Conservation (phyloP, 2,329 filamentous ascomycete species). For the Aureobasidium sp. region DNA sequence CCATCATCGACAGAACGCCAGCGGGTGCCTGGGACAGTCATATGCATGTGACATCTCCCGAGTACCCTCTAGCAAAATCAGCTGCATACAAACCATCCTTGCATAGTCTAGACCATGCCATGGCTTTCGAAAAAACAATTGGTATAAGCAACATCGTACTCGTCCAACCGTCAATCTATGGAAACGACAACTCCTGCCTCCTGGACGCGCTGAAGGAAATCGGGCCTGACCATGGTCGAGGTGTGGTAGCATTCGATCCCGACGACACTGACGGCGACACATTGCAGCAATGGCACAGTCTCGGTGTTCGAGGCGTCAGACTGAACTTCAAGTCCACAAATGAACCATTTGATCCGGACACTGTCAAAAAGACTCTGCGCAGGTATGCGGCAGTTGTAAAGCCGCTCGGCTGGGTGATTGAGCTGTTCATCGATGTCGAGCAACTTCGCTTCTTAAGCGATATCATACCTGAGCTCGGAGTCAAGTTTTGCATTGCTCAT, state of each 20-base stretch:
- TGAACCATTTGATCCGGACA: slow-evolving; percentile 27
- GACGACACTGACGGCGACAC: slow-evolving; percentile 16
- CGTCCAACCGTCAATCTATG: slow-evolving; percentile 26
- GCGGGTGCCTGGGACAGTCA: slow-evolving; percentile 50
- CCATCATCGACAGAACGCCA: slow-evolving; percentile 28
- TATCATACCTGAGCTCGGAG: slow-evolving; percentile 38
- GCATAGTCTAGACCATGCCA: slow-evolving; percentile 44
- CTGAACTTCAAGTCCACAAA: slow-evolving; percentile 29
- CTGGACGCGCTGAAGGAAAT: slow-evolving; percentile 23
- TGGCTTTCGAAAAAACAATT: slow-evolving; percentile 23
- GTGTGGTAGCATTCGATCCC: slow-evolving; percentile 24
- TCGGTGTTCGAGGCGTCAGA: slow-evolving; percentile 25
- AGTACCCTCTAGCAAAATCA: slow-evolving; percentile 40
- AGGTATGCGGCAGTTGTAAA: slow-evolving; percentile 44
- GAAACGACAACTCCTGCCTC: slow-evolving; percentile 24
- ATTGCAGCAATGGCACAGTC: slow-evolving; percentile 20
- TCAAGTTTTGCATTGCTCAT: slow-evolving; percentile 52
- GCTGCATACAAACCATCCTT: slow-evolving; percentile 45
- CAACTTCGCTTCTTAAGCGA: slow-evolving; percentile 41
- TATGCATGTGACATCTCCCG: slow-evolving; percentile 54
- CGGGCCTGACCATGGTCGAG: slow-evolving; percentile 17
- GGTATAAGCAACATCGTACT: slow-evolving; percentile 21
- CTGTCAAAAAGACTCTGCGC: slow-evolving; percentile 36
- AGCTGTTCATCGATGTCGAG: slow-evolving; percentile 49
- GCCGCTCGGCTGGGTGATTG: slow-evolving; percentile 48